Evolutionary conservation across 2,329 filamentous ascomycete genomes (phyloP), one percentile per base, ranked within the genome.

Genomic region (Thielaviopsis populi): DNA sequence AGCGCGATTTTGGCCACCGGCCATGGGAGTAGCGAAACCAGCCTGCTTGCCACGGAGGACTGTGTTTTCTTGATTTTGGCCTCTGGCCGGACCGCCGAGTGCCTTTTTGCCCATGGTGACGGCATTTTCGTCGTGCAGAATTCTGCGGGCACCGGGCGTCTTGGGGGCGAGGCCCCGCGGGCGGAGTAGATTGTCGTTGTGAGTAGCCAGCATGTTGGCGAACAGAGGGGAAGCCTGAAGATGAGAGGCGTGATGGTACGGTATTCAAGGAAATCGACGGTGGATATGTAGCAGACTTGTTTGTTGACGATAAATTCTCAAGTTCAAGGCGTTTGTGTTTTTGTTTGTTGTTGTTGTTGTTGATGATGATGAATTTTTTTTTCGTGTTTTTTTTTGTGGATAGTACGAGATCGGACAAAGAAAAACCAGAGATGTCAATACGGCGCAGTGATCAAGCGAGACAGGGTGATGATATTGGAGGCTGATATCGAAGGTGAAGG

Each of bases 71-170:
- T 66, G 56, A 24, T 48, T 48, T n/a, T 61, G 64, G 56, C 46
- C 43, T 41, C 61, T 42, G 13, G 61, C 24, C 11, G 63, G 53
- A 37, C 61, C 61, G 37, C 64, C 64, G 37, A 66, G 61, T 22
- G 41, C 50, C 61, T 63, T 63, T 48, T 63, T 66, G 54, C 64
- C 61, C 56, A 66, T 63, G 27, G 61, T 60, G 30, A 65, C 64
- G 2, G 81, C 83, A 75, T 96, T 96, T 74, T 96, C 92, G 70
- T 96, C 89, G 69, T 95, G 89, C 67, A 89, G 79, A 7, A 85
- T 86, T 68, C 80, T 85, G 71, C 84, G 84, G 65, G 83, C 80
- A 64, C 84, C 87, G 0, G 91, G 91, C 33, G 91, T 96, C 75
- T 92, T 95, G 63, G 88, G 83, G 66, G 85, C 74, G 65, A 77